Base-by-base conservation (phyloP, 192 early-diverging fungal species). In the Glomus cerebriforme region DNA sequence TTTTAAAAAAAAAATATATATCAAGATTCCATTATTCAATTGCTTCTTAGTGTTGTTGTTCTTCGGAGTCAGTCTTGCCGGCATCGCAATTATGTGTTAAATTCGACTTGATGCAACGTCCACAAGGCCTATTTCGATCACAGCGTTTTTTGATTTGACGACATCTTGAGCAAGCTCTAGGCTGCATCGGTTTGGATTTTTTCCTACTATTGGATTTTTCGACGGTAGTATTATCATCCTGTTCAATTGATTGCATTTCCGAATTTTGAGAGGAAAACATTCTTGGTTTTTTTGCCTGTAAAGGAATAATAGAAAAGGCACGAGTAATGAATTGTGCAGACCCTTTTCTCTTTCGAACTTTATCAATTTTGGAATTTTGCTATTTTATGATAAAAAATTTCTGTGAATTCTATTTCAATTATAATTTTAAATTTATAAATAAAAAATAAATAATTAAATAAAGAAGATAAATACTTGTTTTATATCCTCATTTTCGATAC, bases 101-200 rank as follows among this genome's bases (percentile, higher is more conserved):
- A 24, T 24, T 24, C 15, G 72, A 15, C 31, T 58, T 74, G 9
- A 22, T 17, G 27, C 72, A 74, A 59, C 47, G 39, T 27, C n/a
- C 72, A 15, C 72, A 74, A 12, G 72, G 72, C 32, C 47, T 74
- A 8, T 27, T 1, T 29, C 72, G 72, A 74, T 74, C 26, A 29
- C 72, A 74, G 1, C 54, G 15, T 27, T 74, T 74, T 34, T 74
- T 74, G 39, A 24, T 27, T 32, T 59, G 37, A 27, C 72, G n/a
- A 59, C 72, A 74, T 59, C 43, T 74, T 32, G 43, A 47, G 15
- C 72, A 74, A 34, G 67, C 67, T 22, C 34, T 69, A 54, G 47
- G 47, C 35, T 9, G 69, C 34, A 5, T 34, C 22, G 13, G 10
- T 59, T 12, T 29, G n/a, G 72, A 27, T 73, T 58, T 24, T 24